Conservation (phyloP, 1,284 basidiomycete genomes). For the Ustilago nuda region DNA sequence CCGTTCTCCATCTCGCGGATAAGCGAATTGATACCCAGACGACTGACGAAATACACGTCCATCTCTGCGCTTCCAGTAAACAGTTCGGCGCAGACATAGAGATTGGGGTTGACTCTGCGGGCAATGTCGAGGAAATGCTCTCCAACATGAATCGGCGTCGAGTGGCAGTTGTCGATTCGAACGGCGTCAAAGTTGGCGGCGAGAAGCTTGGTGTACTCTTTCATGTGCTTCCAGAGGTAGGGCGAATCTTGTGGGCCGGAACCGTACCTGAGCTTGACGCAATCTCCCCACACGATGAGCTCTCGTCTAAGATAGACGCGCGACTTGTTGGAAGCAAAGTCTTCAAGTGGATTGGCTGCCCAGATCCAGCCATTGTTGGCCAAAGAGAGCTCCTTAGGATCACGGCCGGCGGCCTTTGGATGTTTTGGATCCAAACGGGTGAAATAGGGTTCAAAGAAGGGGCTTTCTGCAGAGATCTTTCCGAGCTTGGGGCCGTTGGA, state of each 20-base stretch:
- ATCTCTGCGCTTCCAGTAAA: constrained; percentile 96
- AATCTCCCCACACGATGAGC: constrained; percentile 97
- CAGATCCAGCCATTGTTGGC: constrained; percentile 99
- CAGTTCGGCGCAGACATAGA: constrained; percentile 95
- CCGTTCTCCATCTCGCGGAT: constrained; percentile 67
- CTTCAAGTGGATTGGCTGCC: constrained; percentile 91
- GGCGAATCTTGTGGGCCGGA: constrained; percentile 76
- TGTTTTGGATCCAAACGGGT: constrained; percentile 61
- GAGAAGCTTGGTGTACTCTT: constrained; percentile 76
- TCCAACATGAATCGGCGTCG: constrained; percentile 94
- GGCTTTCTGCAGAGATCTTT: constrained; percentile 46
- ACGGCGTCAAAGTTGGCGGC: constrained; percentile 91
- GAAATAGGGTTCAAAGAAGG: constrained; percentile 64
- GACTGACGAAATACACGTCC: constrained; percentile 69
- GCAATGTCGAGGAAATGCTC: constrained; percentile 90
- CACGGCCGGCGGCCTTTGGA: constrained; percentile 69
- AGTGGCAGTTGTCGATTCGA: constrained; percentile 97
- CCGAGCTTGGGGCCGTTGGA: constrained; percentile 58
- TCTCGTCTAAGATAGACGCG: constrained; percentile 95
- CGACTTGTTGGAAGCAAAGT: constrained; percentile 95
- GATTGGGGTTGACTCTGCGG: constrained; percentile 84
- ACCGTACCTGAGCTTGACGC: constrained; percentile 94
- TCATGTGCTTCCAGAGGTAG: constrained; percentile 95
- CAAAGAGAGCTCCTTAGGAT: constrained; percentile 77
- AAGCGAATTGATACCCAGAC: constrained; percentile 63